A percentile compares a stretch with the other conserved stretches of the same genome.
These are phyloP conservation scores for Lathyrus aphaca DNA, from an alignment of 306 rosid species.

Conservation along the genomic window DNA sequence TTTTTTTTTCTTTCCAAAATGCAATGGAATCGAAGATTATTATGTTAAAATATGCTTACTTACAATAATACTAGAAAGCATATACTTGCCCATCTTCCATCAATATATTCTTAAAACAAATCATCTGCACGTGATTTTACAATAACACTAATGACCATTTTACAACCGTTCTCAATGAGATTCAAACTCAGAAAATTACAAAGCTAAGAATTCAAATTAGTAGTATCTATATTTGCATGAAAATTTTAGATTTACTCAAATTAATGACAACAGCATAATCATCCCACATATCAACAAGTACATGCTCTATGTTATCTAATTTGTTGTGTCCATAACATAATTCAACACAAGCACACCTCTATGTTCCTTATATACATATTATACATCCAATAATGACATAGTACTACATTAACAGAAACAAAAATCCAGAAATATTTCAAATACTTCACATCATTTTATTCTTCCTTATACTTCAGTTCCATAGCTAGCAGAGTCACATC, in stretches of 20 bases:
- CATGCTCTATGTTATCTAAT: slow-evolving; percentile 15
- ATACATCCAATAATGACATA: slow-evolving; percentile 31
- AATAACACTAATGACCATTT: too few species aligned
- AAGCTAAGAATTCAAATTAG: neutral
- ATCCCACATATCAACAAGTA: slow-evolving; percentile 9
- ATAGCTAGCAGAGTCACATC: too few species aligned
- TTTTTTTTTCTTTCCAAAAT: slow-evolving; percentile 8
- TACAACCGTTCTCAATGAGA: too few species aligned
- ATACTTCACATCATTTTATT: slow-evolving; percentile 38
- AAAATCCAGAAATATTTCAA: neutral
- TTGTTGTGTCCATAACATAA: neutral
- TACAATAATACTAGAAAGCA: slow-evolving; percentile 40
- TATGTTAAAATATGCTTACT: slow-evolving; percentile 34
- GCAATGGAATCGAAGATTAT: slow-evolving; percentile 33
- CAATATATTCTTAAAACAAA: neutral
- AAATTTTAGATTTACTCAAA: neutral
- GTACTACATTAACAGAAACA: slow-evolving; percentile 27
- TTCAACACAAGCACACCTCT: slow-evolving; percentile 27
- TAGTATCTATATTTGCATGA: neutral
- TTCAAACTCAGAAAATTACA: too few species aligned
- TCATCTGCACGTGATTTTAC: neutral
- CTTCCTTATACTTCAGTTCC: slow-evolving; percentile 10
- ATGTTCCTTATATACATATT: slow-evolving; percentile 29
- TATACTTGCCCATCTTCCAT: slow-evolving; percentile 29
- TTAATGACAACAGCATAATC: neutral